Evolutionary conservation across 441 rosid species (phyloP), one percentile per base, ranked within the genome.

Genomic region (Euphorbia celastroides): DNA sequence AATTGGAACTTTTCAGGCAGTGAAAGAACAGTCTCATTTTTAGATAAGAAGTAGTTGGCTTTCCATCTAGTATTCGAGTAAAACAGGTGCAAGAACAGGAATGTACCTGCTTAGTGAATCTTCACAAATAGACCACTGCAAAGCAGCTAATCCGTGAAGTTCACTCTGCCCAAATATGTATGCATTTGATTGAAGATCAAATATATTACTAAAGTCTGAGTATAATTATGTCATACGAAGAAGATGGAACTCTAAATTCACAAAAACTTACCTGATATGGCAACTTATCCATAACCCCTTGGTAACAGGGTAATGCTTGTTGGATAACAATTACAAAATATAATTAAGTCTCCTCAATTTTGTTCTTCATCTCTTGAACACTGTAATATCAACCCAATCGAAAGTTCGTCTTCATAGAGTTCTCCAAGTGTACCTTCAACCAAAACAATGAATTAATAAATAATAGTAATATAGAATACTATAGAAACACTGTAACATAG

Each of bases 51-150:
- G 16, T 9, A 52, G 30, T 51, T 26, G n/a, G 20, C 25, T 57
- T 42, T 41, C 56, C 22, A 25, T 51, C 46, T 20, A 61, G 12
- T 2, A 30, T 51, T n/a, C n/a, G n/a, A n/a, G n/a, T n/a, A n/a
- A n/a, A 51, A n/a, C 3, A 20, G 11, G 22, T 54, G 0, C 19
- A 19, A 61, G 50, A 50, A 26, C 16, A 68, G 8, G 7, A 34
- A 46, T n/a, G 61, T 69, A 87, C 93, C 93, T 80, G 12, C 62
- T 48, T 56, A 90, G 90, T 57, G 98, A 93, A 79, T 90, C 98
- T 75, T 84, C 91, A 73, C 97, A 93, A 66, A 88, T 81, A 70
- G 96, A 81, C 98, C 98, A 93, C 69, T 90, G 90, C 85, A 93
- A 78, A 80, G 96, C 97, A 42, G 98, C 97, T 81, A 79, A 75